Percentiles rank a stretch among this genome's conserved stretches.
Conservation (phyloP, 306 rosid genomes). For the Lathyrus tuberosus region DNA sequence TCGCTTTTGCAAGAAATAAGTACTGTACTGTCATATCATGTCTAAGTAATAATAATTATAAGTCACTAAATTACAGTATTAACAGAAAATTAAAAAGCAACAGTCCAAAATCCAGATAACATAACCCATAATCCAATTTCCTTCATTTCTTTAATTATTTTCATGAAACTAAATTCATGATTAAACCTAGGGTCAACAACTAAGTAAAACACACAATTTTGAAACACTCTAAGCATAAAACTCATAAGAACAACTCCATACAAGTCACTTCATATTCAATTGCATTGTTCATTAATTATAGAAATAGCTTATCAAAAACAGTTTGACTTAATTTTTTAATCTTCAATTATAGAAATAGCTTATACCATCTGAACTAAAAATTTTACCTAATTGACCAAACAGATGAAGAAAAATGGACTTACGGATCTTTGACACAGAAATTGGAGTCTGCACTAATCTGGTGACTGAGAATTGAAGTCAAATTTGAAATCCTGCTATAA, state of each 20-base stretch:
- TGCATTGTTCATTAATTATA: no score
- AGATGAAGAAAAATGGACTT: slow-evolving; percentile 36
- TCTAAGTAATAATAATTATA: neutral
- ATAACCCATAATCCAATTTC: neutral
- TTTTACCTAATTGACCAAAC: neutral
- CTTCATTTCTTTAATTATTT: neutral
- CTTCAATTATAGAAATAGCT: neutral
- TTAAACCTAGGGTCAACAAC: neutral
- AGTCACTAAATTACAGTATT: neutral
- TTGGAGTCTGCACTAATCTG: slow-evolving; percentile 54
- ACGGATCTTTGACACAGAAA: slow-evolving; percentile 86
- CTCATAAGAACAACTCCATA: no score
- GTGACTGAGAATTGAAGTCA: slow-evolving; percentile 58
- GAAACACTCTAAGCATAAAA: no score
- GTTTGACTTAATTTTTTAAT: neutral
- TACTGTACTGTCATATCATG: neutral
- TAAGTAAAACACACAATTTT: no score
- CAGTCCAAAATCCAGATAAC: neutral
- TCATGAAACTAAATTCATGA: neutral
- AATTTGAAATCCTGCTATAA: slow-evolving; percentile 63
- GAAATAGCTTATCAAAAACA: neutral
- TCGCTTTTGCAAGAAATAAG: neutral
- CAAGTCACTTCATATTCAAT: no score
- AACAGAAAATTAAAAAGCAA: neutral
- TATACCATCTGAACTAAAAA: neutral